Conservation (phyloP, 768 basidiomycete genomes). For the Leucocoprinus birnbaumii region DNA sequence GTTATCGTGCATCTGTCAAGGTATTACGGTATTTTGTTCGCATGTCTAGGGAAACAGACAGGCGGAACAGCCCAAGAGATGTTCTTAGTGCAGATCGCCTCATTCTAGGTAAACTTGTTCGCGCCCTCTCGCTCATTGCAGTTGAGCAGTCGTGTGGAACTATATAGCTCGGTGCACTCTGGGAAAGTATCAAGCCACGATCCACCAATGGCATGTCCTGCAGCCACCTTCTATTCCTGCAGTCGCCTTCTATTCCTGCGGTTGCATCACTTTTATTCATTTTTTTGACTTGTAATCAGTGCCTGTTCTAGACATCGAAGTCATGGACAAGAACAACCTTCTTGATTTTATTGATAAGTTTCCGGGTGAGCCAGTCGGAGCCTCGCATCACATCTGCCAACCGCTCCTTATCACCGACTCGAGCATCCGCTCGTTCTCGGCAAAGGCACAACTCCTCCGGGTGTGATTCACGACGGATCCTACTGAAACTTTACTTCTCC, state of each 20-base stretch:
- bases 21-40: too few relatives aligned
- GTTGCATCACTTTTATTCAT: background rate
- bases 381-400: slow-evolving; percentile 5
- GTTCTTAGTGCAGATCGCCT: too few relatives aligned
- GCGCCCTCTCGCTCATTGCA: too few relatives aligned
- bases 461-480: background rate
- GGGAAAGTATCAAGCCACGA: too few relatives aligned
- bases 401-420: slow-evolving; percentile 8
- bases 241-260: background rate
- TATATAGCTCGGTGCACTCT: too few relatives aligned
- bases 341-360: background rate
- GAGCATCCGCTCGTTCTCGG: background rate
- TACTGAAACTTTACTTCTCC: background rate
- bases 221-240: background rate
- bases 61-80: background rate
- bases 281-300: slow-evolving; percentile 5
- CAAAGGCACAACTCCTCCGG: slow-evolving; percentile 3
- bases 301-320: background rate
- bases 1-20: too few relatives aligned
- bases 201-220: too few relatives aligned
- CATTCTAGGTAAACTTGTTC: too few relatives aligned
- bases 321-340: background rate
- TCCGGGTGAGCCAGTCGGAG: background rate
- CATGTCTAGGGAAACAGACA: background rate
- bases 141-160: too few relatives aligned